These are phyloP conservation scores for Phytophthora colocasiae DNA, from an alignment of 352 stramenopile genomes.

Conservation along the genomic window DNA sequence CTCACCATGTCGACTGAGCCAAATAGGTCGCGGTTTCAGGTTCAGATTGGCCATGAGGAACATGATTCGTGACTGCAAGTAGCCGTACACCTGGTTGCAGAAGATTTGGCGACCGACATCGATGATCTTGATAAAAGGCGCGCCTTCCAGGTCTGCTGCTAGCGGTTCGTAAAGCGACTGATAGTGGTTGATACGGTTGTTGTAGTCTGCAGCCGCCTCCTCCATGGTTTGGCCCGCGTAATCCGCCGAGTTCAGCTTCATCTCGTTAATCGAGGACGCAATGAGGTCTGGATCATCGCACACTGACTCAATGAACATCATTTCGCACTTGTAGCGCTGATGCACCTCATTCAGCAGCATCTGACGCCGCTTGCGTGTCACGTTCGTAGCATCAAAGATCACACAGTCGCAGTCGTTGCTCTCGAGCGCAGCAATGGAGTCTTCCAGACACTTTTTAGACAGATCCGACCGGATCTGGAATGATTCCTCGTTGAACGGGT, in stretches of 20 bases:
- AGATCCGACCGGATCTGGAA: constrained; percentile 75
- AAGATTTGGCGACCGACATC: constrained; percentile 86
- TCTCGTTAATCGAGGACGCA: constrained; percentile 84
- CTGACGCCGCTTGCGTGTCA: constrained; percentile 69
- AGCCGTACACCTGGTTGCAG: constrained; percentile 87
- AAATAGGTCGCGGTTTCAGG: constrained; percentile 94
- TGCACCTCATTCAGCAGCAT: constrained; percentile 64
- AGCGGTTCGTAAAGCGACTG: constrained; percentile 75
- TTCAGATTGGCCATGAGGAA: constrained; percentile 97
- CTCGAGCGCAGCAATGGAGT: constrained; percentile 73
- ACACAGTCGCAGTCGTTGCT: constrained; percentile 78
- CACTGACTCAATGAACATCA: constrained; percentile 88
- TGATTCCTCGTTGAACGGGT: constrained; percentile 78
- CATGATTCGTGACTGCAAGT: constrained; percentile 91
- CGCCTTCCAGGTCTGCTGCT: constrained; percentile 56
- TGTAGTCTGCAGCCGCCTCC: constrained; percentile 77
- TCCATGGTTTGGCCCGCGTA: constrained; percentile 79
- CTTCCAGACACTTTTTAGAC: constrained; percentile 72
- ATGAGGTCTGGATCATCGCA: constrained; percentile 78
- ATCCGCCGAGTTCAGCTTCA: constrained; percentile 86
- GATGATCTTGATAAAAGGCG: constrained; percentile 85
- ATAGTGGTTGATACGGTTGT: constrained; percentile 85
- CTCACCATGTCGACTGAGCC: constrained; percentile 97
- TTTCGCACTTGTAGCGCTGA: constrained; percentile 76
- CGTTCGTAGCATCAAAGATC: constrained; percentile 88